Evolutionary conservation across 768 basidiomycete genomes (phyloP).

Genomic region (Polyporus arcularius): DNA sequence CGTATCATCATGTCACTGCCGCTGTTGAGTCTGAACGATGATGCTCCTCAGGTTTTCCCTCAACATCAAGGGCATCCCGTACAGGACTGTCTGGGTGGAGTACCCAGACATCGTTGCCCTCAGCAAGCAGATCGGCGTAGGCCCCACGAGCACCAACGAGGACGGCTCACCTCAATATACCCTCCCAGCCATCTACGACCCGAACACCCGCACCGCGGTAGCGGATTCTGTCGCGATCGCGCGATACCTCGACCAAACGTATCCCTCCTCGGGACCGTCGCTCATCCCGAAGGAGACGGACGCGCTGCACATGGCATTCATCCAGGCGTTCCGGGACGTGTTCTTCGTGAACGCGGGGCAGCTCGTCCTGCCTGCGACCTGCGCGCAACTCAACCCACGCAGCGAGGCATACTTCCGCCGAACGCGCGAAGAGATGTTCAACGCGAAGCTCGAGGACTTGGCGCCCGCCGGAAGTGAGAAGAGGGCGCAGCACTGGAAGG

Average conservation of each 20-base stretch:
- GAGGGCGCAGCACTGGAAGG: constrained; percentile 31
- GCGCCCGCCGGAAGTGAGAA: constrained; percentile 18
- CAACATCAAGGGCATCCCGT: constrained; percentile 42
- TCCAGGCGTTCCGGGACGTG: constrained; percentile 15
- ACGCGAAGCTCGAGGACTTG: constrained; percentile 39
- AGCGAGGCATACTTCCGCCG: constrained; percentile 32
- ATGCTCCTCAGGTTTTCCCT: constrained; percentile 27
- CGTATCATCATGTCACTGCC: too few species aligned
- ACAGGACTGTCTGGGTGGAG: constrained; percentile 54
- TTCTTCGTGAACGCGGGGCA: constrained; percentile 2
- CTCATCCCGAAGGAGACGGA: constrained; percentile 36
- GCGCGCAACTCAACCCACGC: constrained; percentile 2
- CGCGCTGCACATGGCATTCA: constrained; percentile 30
- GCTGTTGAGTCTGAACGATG: not conserved
- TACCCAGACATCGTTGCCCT: constrained; percentile 47
- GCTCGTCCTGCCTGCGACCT: constrained; percentile 7
- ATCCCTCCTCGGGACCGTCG: constrained; percentile 31
- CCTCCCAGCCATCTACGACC: constrained; percentile 33
- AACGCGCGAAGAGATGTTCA: constrained; percentile 34
- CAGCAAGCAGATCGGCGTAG: constrained; percentile 37
- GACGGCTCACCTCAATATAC: constrained; percentile 27
- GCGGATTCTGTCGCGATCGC: constrained; percentile 32
- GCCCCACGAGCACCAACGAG: constrained; percentile 32
- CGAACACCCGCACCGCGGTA: constrained; percentile 20
- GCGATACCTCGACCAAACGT: constrained; percentile 30